Evolutionary conservation across 2,329 filamentous ascomycete species (phyloP).

Genomic region (Chrysoporthe austroafricana): DNA sequence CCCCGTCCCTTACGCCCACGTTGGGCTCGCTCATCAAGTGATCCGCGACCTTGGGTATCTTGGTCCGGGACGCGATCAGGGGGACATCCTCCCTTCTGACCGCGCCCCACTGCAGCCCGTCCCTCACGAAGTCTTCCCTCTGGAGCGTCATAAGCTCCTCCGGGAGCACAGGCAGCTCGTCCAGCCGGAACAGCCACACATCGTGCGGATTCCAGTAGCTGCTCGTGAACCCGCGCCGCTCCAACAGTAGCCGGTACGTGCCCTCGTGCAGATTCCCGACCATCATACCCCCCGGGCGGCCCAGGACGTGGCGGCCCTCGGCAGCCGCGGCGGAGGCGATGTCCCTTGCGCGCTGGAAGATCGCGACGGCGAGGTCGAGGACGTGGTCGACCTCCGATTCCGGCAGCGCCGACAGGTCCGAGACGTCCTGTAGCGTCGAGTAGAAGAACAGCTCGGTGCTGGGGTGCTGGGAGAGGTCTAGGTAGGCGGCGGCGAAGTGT

Average conservation of each 20-base stretch:
- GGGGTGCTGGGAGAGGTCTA: slow-evolving; percentile 62
- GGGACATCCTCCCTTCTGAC: slow-evolving; percentile 57
- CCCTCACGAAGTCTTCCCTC: slow-evolving; percentile 39
- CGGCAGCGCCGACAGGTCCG: slow-evolving; percentile 13
- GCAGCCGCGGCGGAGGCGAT: slow-evolving; percentile 34
- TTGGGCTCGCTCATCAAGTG: slow-evolving; percentile 51
- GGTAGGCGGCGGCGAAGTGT: slow-evolving; percentile 60
- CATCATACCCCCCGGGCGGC: slow-evolving; percentile 40
- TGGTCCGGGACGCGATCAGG: slow-evolving; percentile 57
- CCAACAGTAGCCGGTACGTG: slow-evolving; percentile 31
- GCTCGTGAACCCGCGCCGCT: slow-evolving; percentile 34
- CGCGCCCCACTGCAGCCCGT: slow-evolving; percentile 59
- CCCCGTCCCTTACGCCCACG: slow-evolving; percentile 48
- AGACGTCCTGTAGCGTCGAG: slow-evolving; percentile 50
- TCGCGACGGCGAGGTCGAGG: slow-evolving; percentile 36
- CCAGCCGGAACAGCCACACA: slow-evolving; percentile 62
- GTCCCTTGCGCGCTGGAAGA: slow-evolving; percentile 35
- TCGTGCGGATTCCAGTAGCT: slow-evolving; percentile 46
- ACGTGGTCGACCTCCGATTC: slow-evolving; percentile 38
- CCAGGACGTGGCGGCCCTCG: slow-evolving; percentile 24
- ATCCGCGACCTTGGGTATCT: slow-evolving; percentile 58
- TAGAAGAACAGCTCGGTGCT: slow-evolving; percentile 71
- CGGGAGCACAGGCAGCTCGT: slow-evolving; percentile 45
- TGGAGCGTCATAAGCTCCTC: slow-evolving; percentile 20
- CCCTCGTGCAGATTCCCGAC: slow-evolving; percentile 40